A percentile compares a stretch with the other conserved stretches of the same genome.
Evolutionary conservation across 345 rosid species (phyloP).

Genomic region (Acer saccharum): DNA sequence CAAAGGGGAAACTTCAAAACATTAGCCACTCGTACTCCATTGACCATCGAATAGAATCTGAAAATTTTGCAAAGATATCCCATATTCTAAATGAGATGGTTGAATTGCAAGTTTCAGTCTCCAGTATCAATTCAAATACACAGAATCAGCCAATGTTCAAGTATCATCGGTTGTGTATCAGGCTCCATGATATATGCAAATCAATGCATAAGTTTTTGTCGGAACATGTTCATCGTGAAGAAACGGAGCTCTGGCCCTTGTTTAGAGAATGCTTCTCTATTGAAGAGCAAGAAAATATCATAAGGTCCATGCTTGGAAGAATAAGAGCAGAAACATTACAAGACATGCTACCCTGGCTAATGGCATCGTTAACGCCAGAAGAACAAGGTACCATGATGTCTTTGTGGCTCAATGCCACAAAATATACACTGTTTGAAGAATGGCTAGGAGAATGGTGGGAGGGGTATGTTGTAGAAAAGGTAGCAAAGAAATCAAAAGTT

Average conservation of each 20-base stretch:
- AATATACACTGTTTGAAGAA: conserved; percentile 74
- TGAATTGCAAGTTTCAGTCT: conserved; percentile 36
- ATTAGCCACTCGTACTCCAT: conserved; percentile 64
- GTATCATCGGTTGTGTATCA: conserved; percentile 48
- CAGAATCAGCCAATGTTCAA: conserved; percentile 28
- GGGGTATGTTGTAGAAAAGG: conserved; percentile 38
- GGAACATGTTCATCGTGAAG: conserved; percentile 73
- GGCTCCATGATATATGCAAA: conserved; percentile 62
- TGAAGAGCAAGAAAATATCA: conserved; percentile 74
- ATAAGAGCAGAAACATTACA: conserved; percentile 65
- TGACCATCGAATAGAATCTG: conserved; percentile 66
- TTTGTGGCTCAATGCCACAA: conserved; percentile 63
- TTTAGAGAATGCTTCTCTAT: conserved; percentile 59
- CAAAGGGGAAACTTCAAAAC: conserved; percentile 58
- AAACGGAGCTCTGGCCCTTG: conserved; percentile 72
- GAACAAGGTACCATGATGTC: conserved; percentile 64
- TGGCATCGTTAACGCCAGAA: conserved; percentile 54
- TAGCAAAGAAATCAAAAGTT: conserved; percentile 30
- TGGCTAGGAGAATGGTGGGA: conserved; percentile 92
- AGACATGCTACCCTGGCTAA: conserved; percentile 82
- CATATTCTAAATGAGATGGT: conserved; percentile 64
- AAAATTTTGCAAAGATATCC: conserved; percentile 52
- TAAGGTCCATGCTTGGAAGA: conserved; percentile 73
- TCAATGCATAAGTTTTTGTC: conserved; percentile 64
- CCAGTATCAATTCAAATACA: conserved; percentile 26